phyloP scores from a whole-genome alignment of 2,329 filamentous ascomycete species.

The Alternaria ethzedia region DNA sequence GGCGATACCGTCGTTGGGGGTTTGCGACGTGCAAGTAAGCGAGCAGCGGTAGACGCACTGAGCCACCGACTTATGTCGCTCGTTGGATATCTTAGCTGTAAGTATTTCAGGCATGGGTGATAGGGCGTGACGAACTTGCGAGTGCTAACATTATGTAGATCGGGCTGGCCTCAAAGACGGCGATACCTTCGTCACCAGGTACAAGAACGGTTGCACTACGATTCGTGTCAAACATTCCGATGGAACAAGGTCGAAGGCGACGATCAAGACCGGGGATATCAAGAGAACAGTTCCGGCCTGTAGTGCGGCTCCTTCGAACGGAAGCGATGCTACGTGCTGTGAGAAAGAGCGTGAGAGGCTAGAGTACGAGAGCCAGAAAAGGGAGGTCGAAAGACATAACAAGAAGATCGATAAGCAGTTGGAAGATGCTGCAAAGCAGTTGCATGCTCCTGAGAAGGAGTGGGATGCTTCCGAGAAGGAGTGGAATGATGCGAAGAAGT shows the following conservation, averaged over 20 bases:
- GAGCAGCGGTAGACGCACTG: background rate
- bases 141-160: background rate
- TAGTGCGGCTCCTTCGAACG: background rate
- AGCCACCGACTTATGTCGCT: background rate
- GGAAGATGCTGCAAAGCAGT: background rate
- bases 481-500: background rate
- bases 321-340: background rate
- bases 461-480: background rate
- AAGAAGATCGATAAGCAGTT: background rate
- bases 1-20: background rate
- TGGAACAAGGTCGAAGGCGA: background rate
- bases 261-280: background rate
- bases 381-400: background rate
- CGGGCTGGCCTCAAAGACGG: background rate
- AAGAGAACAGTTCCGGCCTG: background rate
- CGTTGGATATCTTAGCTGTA: background rate
- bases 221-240: background rate
- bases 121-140: background rate
- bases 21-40: background rate
- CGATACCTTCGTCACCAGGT: background rate
- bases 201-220: background rate
- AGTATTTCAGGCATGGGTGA: background rate
- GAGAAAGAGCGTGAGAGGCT: background rate
- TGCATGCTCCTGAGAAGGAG: background rate
- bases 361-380: background rate